Conservation (phyloP, 306 rosid genomes). For the Cicer judaicum region DNA sequence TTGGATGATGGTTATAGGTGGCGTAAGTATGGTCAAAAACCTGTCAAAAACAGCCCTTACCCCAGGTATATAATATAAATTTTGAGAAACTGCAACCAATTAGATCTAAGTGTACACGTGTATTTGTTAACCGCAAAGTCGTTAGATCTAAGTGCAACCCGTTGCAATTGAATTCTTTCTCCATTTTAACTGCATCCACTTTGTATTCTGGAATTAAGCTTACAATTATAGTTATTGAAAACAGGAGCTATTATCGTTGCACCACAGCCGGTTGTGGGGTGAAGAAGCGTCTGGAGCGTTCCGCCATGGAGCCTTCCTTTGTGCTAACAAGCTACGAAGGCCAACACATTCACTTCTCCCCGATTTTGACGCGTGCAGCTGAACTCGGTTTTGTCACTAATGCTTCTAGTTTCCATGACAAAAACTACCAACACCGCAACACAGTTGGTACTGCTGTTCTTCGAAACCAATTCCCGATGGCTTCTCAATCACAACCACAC, state of each 20-base stretch:
- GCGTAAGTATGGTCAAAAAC: constrained; percentile 98
- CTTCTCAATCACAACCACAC: constrained; percentile 35
- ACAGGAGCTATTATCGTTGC: constrained; percentile 97
- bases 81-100: no score
- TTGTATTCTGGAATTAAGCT: no score
- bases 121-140: not conserved
- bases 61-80: constrained; percentile 71
- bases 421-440: not conserved
- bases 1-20: constrained; percentile 89
- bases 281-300: constrained; percentile 93
- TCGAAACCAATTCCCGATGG: not conserved
- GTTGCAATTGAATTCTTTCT: not conserved
- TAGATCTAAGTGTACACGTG: no score
- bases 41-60: constrained; percentile 91
- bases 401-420: not conserved
- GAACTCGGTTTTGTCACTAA: constrained; percentile 39
- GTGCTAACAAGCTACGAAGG: constrained; percentile 97
- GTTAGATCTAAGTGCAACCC: not conserved
- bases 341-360: constrained; percentile 75
- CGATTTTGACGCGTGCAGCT: constrained; percentile 59
- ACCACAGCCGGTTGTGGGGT: constrained; percentile 73
- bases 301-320: constrained; percentile 59
- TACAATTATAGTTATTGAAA: not conserved
- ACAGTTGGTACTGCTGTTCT: not conserved
- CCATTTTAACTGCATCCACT: no score